A percentile compares a stretch with the other conserved stretches of the same genome.
phyloP scores from a whole-genome alignment of 768 basidiomycete genomes.

The Lactarius hengduanensis region DNA sequence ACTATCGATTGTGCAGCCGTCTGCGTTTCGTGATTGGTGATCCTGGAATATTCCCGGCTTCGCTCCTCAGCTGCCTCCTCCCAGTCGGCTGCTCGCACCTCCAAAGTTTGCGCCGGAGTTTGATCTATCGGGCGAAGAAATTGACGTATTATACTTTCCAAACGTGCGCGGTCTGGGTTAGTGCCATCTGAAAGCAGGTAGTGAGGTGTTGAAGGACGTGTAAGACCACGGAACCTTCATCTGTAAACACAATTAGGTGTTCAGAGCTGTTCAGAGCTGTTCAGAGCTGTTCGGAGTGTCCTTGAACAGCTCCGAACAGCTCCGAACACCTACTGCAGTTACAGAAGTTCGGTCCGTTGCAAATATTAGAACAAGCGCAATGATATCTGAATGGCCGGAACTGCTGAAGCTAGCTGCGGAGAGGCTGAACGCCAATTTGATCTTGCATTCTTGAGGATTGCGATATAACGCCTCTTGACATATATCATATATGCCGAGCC shows the following conservation, averaged over 20 bases:
- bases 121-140: neutral
- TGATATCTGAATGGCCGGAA: neutral
- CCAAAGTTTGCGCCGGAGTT: neutral
- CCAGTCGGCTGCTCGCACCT: neutral
- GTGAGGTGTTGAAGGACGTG: neutral
- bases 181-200: neutral
- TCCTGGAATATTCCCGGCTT: neutral
- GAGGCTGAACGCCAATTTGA: constrained; percentile 7
- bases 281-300: too few species aligned
- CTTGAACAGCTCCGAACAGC: too few species aligned
- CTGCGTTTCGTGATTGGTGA: neutral
- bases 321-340: too few species aligned
- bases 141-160: neutral
- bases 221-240: neutral
- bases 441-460: neutral
- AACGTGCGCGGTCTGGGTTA: neutral
- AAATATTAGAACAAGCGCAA: neutral
- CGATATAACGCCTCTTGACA: neutral
- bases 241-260: too few species aligned
- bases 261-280: too few species aligned
- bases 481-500: neutral
- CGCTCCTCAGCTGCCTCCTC: neutral
- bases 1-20: neutral
- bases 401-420: neutral
- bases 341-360: neutral